Evolutionary conservation across 108 stramenopile genomes (phyloP), one percentile per base, ranked within the genome.

Genomic region (Cylindrotheca closterium): DNA sequence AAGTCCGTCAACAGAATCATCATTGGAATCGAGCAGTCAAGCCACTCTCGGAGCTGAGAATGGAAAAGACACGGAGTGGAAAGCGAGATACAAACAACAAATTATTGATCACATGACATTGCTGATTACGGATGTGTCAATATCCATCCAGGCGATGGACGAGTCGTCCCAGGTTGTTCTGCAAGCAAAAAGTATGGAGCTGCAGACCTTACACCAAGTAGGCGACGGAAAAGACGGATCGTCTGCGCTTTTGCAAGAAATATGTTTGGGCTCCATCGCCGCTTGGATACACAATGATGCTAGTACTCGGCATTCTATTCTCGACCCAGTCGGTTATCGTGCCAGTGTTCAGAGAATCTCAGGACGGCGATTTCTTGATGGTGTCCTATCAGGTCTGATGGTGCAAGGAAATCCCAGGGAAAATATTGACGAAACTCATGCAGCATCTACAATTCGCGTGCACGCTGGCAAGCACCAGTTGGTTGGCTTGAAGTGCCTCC

Each of bases 101-200:
- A 65, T 72, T 52, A 33, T 72, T 24, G 71, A 72, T 51, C 54
- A 72, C 46, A 31, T 72, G 34, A 72, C 71, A 5, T 17, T 72
- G 18, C n/a, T 22, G 24, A n/a, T 72, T 10, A 24, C 25, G 22
- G 47, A 66, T 26, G 19, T 31, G 8, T n/a, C 8, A 5, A 25
- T 57, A 17, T 7, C 19, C 17, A 18, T 57, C 10, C 55, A 31
- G 30, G 12, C 51, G 19, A 12, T 57, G 1, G 30, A 57, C 25
- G 25, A 27, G 25, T 0, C 12, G 8, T 23, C 19, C 15, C 26
- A 57, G 10, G 30, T 57, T 30, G 15, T 57, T 19, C 8, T 57
- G 30, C 8, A 57, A n/a, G 55, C 19, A 25, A 42, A 10, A 10
- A 15, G 15, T 42, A 42, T 42, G 37, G 37, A 42, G 15, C 37